Evolutionary conservation across 371 early-diverging fungal species (phyloP), one percentile per base, ranked within the genome.

Genomic region (Mortierella sp.): DNA sequence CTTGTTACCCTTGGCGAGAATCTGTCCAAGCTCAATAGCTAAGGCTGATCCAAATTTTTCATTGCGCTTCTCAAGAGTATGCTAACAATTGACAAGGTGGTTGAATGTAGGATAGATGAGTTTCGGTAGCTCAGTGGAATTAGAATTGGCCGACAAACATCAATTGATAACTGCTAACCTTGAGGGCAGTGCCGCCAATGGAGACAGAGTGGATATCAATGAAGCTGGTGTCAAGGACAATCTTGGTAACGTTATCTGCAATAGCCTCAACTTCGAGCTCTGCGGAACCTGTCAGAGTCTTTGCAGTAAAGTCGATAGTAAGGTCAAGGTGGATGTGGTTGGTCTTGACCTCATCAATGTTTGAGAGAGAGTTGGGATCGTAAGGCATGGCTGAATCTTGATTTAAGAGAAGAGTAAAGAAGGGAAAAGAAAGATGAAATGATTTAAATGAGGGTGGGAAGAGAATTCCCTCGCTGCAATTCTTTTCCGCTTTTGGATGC

Each of bases 341-440:
- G 13, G 94, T 92, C 47, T 83, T 65, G 29, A 95, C 83, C 66
- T 95, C 88, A 68, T 87, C 83, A 47, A 93, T 86, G 84, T 98
- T 98, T 19, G 97, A 89, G 67, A 89, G 92, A 69, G 95, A 93
- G 83, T 91, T 96, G 57, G 96, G 96, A 83, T 98, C 98, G 66
- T 81, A 85, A 22, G 75, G 69, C 83, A 83, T 84, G 64, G 47
- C 70, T 61, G 23, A 55, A 9, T 37, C 29, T 43, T 23, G 35
- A n/a, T 34, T 62, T 49, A 32, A 35, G 49, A 35, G 34, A 55
- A 54, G 68, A 43, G 22, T 19, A 47, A 43, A 45, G 26, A 57
- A 31, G 26, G 51, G 32, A 40, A 31, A 60, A 43, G 26, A 49
- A 49, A 59, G 56, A 37, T 47, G 54, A 34, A 57, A 53, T 53